These are phyloP conservation scores for Aspergillus amoenus DNA, from an alignment of 2,329 filamentous ascomycete genomes.

Conservation along the genomic window DNA sequence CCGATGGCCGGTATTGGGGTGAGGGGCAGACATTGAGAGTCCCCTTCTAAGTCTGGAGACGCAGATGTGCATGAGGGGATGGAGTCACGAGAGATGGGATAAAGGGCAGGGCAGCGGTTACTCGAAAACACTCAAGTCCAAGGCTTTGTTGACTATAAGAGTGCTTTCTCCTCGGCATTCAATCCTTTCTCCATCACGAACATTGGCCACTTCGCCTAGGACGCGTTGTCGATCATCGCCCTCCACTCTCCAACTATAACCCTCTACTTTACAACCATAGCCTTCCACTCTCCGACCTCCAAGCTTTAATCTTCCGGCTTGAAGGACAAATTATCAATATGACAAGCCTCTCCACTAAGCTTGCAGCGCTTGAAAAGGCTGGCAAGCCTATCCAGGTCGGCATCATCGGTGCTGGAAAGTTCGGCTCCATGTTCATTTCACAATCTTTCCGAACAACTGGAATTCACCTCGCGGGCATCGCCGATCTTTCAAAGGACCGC, in stretches of 20 bases:
- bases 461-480: not conserved
- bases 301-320: not conserved
- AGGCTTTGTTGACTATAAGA: not conserved
- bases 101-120: not conserved
- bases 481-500: not conserved
- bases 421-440: not conserved
- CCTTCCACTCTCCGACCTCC: not conserved
- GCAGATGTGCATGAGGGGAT: not conserved
- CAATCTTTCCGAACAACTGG: not conserved
- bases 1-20: not conserved
- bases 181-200: not conserved
- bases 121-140: not conserved
- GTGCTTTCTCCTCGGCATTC: not conserved
- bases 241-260: too few species aligned
- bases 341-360: not conserved
- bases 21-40: too few species aligned
- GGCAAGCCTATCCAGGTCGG: not conserved
- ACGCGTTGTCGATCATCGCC: not conserved
- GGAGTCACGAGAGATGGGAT: not conserved
- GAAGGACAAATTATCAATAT: not conserved
- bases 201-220: not conserved
- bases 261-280: too few species aligned
- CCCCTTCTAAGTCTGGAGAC: too few species aligned
- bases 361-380: not conserved
- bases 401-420: not conserved